These are phyloP conservation scores for Penicillium manginii DNA, from an alignment of 495 filamentous ascomycete genomes.

Conservation along the genomic window DNA sequence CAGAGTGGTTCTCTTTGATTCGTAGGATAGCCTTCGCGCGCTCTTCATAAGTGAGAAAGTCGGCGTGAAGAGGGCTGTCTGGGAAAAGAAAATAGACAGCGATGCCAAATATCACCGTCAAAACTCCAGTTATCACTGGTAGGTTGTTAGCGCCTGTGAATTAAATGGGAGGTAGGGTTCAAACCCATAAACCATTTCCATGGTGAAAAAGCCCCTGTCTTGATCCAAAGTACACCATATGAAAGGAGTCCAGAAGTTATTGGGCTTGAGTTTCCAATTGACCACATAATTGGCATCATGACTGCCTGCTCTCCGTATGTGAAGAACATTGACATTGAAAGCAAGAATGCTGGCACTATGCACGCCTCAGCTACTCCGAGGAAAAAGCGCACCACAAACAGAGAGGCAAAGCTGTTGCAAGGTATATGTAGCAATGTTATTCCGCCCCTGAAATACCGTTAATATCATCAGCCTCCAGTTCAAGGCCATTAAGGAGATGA, in stretches of 20 bases:
- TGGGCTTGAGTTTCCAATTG: conserved; percentile 43
- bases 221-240: conserved; percentile 46
- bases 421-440: conserved; percentile 42
- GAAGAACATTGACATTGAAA: conserved; percentile 48
- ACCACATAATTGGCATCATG: conserved; percentile 48
- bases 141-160: not conserved
- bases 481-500: not conserved
- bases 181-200: conserved; percentile 48
- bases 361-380: conserved; percentile 45
- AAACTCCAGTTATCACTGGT: conserved; percentile 47
- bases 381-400: conserved; percentile 47
- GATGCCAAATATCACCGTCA: conserved; percentile 54
- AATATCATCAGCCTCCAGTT: not conserved
- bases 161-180: not conserved
- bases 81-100: conserved; percentile 58
- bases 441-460: conserved; percentile 25
- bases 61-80: conserved; percentile 59
- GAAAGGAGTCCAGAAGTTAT: conserved; percentile 46
- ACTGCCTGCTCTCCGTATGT: conserved; percentile 48
- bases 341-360: conserved; percentile 45
- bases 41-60: conserved; percentile 57
- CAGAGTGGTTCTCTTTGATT: conserved; percentile 60
- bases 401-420: conserved; percentile 41
- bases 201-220: conserved; percentile 41
- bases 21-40: conserved; percentile 58